phyloP scores from a whole-genome alignment of 352 stramenopile species.

The Globisporangium echinulatum region DNA sequence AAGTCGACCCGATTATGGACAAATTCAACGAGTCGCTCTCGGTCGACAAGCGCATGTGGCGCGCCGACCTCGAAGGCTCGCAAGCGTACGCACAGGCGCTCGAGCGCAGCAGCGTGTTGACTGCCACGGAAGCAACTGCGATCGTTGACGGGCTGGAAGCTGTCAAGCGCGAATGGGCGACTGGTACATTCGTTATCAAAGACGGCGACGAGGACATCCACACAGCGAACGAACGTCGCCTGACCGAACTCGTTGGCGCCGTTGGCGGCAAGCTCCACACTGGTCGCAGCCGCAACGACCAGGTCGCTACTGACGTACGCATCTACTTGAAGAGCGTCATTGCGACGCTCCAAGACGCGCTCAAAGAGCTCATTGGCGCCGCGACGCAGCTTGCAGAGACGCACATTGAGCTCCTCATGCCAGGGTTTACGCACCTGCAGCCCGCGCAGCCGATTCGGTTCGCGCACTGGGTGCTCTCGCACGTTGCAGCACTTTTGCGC shows the following conservation, averaged over 20 bases:
- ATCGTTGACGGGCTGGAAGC: constrained; percentile 87
- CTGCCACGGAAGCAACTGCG: constrained; percentile 72
- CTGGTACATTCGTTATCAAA: constrained; percentile 80
- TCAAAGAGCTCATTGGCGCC: constrained; percentile 90
- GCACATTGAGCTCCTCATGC: constrained; percentile 96
- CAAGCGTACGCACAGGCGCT: constrained; percentile 94
- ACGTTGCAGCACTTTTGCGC: constrained; percentile 90
- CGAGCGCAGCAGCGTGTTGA: constrained; percentile 90
- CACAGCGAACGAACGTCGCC: constrained; percentile 97
- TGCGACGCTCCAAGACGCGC: constrained; percentile 49
- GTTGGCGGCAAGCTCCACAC: constrained; percentile 98
- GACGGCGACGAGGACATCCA: constrained; percentile 98
- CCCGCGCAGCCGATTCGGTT: constrained; percentile 97
- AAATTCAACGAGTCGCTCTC: constrained; percentile 99
- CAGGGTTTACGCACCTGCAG: constrained; percentile 98
- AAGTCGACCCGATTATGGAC: constrained; percentile 95
- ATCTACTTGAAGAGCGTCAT: constrained; percentile 90
- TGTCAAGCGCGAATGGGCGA: constrained; percentile 87
- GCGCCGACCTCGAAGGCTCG: constrained; percentile 93
- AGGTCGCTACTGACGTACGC: constrained; percentile 96
- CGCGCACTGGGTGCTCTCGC: constrained; percentile 96
- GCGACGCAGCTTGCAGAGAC: constrained; percentile 84
- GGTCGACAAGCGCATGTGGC: constrained; percentile 97
- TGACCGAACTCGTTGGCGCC: constrained; percentile 96
- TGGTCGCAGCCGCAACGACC: constrained; percentile 94